Conservation (phyloP, 495 filamentous ascomycete species). For the Astrothelium subdiscretum region DNA sequence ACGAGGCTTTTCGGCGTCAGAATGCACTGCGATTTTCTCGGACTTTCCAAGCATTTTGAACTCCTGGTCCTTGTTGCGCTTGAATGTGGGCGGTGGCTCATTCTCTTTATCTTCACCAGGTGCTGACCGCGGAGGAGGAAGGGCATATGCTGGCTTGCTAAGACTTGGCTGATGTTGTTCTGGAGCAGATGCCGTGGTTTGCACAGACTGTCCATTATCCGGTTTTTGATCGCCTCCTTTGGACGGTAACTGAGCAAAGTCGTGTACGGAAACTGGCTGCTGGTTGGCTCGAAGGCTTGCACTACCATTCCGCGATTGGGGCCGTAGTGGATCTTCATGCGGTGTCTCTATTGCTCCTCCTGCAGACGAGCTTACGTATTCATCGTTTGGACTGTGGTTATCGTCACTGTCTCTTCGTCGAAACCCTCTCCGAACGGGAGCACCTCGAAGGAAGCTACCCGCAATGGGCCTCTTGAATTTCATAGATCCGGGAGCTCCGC, state of each 20-base stretch:
- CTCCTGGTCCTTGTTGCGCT: slow-evolving; percentile 49
- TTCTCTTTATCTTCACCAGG: slow-evolving; percentile 59
- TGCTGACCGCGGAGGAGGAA: slow-evolving; percentile 5
- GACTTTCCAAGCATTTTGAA: slow-evolving; percentile 47
- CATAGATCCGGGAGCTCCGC: slow-evolving; percentile 12
- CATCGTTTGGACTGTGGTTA: slow-evolving; percentile 16
- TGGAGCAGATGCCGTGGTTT: background rate
- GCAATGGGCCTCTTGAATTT: slow-evolving; percentile 16
- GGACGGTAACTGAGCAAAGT: slow-evolving; percentile 12
- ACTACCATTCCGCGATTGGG: slow-evolving; percentile 13
- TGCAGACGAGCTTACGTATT: slow-evolving; percentile 1
- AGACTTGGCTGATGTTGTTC: background rate
- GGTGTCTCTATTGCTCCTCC: slow-evolving; percentile 6
- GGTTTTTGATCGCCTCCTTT: background rate
- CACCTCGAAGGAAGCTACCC: slow-evolving; percentile 16
- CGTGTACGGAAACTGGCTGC: slow-evolving; percentile 17
- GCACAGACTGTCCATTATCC: background rate
- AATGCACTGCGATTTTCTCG: slow-evolving; percentile 36
- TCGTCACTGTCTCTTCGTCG: slow-evolving; percentile 20
- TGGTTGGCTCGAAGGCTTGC: slow-evolving; percentile 8
- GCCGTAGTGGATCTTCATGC: slow-evolving; percentile 1
- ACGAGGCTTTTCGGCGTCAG: slow-evolving; percentile 15
- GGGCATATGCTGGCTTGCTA: slow-evolving; percentile 4
- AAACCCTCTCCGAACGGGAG: slow-evolving; percentile 16
- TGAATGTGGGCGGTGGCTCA: slow-evolving; percentile 65